Evolutionary conservation across 495 filamentous ascomycete species (phyloP).

Genomic region (Lepraria neglecta): DNA sequence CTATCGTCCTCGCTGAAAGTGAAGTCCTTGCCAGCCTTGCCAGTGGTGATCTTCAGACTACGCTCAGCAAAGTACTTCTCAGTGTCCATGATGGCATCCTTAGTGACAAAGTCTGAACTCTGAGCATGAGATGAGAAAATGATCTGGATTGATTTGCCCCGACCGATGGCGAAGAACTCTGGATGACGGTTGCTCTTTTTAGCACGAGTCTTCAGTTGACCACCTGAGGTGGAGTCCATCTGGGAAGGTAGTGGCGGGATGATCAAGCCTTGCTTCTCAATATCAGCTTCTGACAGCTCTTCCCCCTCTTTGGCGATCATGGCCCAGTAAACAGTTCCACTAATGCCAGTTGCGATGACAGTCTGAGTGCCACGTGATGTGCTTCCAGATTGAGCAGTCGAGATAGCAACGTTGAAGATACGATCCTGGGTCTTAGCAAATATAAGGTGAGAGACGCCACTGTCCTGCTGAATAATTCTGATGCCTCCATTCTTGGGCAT

Average conservation of each 20-base stretch:
- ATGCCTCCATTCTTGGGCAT: conserved; percentile 87
- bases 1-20: conserved; percentile 94
- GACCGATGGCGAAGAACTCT: conserved; percentile 88
- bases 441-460: conserved; percentile 79
- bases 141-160: conserved; percentile 91
- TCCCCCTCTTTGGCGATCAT: conserved; percentile 62
- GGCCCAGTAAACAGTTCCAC: conserved; percentile 90
- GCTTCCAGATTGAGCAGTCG: conserved; percentile 48
- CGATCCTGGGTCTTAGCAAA: conserved; percentile 83
- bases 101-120: conserved; percentile 60
- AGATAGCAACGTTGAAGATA: conserved; percentile 87
- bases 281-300: conserved; percentile 65
- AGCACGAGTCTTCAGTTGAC: conserved; percentile 91
- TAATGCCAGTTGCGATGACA: conserved; percentile 85
- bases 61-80: conserved; percentile 82
- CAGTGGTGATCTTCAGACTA: conserved; percentile 84
- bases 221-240: conserved; percentile 75
- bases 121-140: conserved; percentile 75
- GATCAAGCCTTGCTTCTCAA: conserved; percentile 71
- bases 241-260: conserved; percentile 71
- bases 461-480: conserved; percentile 86
- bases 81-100: conserved; percentile 66
- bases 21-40: conserved; percentile 98
- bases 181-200: conserved; percentile 80
- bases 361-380: conserved; percentile 55